Evolutionary conservation across 1,284 basidiomycete species (phyloP), one percentile per base, ranked within the genome.

Genomic region (Xerocomus minutiporus): DNA sequence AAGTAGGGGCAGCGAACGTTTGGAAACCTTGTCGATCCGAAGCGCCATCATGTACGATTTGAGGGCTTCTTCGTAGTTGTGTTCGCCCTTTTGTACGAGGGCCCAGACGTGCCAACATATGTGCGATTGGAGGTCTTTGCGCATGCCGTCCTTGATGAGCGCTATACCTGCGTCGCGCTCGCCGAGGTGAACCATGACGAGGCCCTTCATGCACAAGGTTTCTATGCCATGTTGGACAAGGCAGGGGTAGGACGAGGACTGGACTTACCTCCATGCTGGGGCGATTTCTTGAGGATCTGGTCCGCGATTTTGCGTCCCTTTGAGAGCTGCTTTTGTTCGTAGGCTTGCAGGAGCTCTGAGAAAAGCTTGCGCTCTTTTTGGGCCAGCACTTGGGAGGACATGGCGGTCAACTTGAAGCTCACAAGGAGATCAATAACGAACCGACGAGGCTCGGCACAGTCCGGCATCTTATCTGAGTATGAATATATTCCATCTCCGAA

Each of bases 21-120:
- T 31, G 74, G 8, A 11, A 62, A 93, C 93, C 71, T 88, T 89
- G 75, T 98, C 96, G 64, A 91, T 92, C 59, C 82, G 80, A 57
- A 95, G 75, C 4, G 93, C 97, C 67, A 86, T 82, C 3, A 77
- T 81, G 65, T 90, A 91, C 31, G 90, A 92, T 65, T 92, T 91
- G 66, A 94, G 78, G 1, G 92, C 90, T 65, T 92, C 90, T 61
- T 90, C 87, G 61, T 93, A 95, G 65, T 94, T 93, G 70, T 87
- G 91, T 69, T 95, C 91, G 41, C 86, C 88, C 71, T 94, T 92
- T 67, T 93, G 89, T 32, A 96, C 83, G 63, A 97, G 85, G 42
- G 94, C 97, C 64, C 94, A 91, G 56, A 99, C 95, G 70, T 99
- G 97, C 96, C 97, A 99, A 66, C 88, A 90, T 66, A 99, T 97